These are phyloP conservation scores for Nannochloropsis oceanica DNA, from an alignment of 108 stramenopile genomes.

Conservation along the genomic window DNA sequence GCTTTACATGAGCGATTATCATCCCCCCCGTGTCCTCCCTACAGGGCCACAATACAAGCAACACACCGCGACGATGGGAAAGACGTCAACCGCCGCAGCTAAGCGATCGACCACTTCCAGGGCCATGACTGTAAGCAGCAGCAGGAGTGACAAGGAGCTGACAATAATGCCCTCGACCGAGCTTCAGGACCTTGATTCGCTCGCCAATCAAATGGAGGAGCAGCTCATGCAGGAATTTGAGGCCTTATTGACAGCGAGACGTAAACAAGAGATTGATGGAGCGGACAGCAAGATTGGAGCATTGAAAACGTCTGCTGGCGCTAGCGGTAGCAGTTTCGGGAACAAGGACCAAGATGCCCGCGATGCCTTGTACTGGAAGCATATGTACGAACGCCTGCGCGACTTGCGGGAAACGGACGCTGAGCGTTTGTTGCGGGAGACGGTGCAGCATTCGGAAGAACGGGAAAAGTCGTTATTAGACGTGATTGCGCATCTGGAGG, in stretches of 20 bases:
- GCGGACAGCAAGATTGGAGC: not conserved
- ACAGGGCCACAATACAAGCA: too few species aligned
- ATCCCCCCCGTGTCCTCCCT: too few species aligned
- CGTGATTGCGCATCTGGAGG: not conserved
- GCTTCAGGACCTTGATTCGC: not conserved
- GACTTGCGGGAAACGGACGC: not conserved
- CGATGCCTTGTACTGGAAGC: not conserved
- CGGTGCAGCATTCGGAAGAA: not conserved
- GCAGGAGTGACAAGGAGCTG: not conserved
- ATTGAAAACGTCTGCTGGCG: not conserved
- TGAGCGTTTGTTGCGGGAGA: not conserved
- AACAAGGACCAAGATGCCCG: not conserved
- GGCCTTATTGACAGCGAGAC: not conserved
- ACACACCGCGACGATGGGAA: not conserved
- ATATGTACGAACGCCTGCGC: not conserved
- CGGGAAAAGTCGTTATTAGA: not conserved
- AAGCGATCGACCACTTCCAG: not conserved
- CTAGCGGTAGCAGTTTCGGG: not conserved
- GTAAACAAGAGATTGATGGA: not conserved
- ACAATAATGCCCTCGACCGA: not conserved
- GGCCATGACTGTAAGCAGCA: not conserved
- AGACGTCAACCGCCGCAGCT: not conserved
- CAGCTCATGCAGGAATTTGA: not conserved
- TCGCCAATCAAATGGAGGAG: not conserved
- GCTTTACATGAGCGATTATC: too few species aligned